phyloP scores from a whole-genome alignment of 805 yeast genomes.

The Scheffersomyces coipomensis region DNA sequence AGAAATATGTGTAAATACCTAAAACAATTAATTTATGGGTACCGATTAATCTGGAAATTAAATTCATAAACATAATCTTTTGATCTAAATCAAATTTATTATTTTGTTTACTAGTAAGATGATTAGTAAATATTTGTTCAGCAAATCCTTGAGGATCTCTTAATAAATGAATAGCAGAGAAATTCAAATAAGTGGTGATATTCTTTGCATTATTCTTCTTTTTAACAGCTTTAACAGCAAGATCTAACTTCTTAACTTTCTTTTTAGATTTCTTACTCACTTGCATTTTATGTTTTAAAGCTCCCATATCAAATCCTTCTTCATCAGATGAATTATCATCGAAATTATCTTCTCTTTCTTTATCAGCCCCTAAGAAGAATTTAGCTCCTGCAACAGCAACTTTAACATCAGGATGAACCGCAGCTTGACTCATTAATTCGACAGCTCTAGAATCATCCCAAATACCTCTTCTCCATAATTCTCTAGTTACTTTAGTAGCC shows the following conservation, averaged over 20 bases:
- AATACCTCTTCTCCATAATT: slow-evolving; percentile 94
- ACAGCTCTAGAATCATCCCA: slow-evolving; percentile 98
- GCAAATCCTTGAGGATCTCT: slow-evolving; percentile 99
- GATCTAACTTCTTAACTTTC: slow-evolving; percentile 76
- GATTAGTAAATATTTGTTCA: slow-evolving; percentile 71
- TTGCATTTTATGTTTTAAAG: slow-evolving; percentile 76
- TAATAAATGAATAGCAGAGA: slow-evolving; percentile 89
- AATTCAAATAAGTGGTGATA: slow-evolving; percentile 73
- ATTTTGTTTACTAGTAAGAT: slow-evolving; percentile 65
- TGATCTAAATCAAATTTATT: slow-evolving; percentile 82
- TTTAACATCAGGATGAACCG: slow-evolving; percentile 81
- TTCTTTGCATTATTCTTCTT: slow-evolving; percentile 57
- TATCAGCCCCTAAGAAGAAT: slow-evolving; percentile 93
- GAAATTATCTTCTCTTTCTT: slow-evolving; percentile 82
- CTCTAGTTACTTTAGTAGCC: slow-evolving; percentile 95
- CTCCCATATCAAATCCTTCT: slow-evolving; percentile 66
- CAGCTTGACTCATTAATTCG: slow-evolving; percentile 97
- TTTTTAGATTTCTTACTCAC: slow-evolving; percentile 81
- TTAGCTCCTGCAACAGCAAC: slow-evolving; percentile 87
- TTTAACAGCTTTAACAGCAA: slow-evolving; percentile 66
- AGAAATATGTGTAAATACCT: slow-evolving; percentile 84
- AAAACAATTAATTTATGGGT: slow-evolving; percentile 89
- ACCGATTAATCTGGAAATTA: slow-evolving; percentile 87
- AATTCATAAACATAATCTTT: slow-evolving; percentile 81
- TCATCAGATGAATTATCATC: slow-evolving; percentile 73